Conservation (phyloP, 495 filamentous ascomycete genomes). For the Beverwykella pulmonaria region DNA sequence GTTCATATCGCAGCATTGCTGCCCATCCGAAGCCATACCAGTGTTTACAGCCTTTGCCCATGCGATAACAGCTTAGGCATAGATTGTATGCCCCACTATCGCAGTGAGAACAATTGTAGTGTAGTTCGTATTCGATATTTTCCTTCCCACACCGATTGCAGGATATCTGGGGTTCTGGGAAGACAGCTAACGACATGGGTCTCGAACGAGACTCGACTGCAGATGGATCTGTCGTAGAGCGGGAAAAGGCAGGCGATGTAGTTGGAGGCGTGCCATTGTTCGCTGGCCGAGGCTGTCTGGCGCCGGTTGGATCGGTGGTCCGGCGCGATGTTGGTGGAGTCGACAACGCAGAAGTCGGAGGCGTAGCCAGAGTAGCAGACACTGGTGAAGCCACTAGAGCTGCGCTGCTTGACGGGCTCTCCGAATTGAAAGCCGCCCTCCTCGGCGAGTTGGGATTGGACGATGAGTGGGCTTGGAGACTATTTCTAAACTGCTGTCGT, state of each 20-base stretch:
- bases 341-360: not conserved
- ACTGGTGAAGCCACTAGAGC: conserved; percentile 20
- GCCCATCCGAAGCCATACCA: conserved; percentile 76
- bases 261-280: conserved; percentile 24
- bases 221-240: conserved; percentile 26
- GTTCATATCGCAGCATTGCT: conserved; percentile 61
- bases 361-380: not conserved
- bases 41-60: conserved; percentile 70
- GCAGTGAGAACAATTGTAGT: conserved; percentile 75
- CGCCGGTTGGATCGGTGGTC: conserved; percentile 31
- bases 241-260: conserved; percentile 13
- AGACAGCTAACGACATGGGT: conserved; percentile 50
- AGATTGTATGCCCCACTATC: conserved; percentile 71
- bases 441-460: conserved; percentile 36
- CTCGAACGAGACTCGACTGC: not conserved
- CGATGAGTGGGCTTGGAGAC: conserved; percentile 21
- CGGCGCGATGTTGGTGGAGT: conserved; percentile 25
- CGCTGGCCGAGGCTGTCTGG: conserved; percentile 18
- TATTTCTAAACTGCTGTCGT: conserved; percentile 28
- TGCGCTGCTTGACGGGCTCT: conserved; percentile 26
- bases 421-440: conserved; percentile 32
- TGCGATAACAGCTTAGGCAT: conserved; percentile 76
- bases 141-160: conserved; percentile 68
- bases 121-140: conserved; percentile 77
- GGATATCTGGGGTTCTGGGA: conserved; percentile 68